Percentiles rank a stretch among this genome's conserved stretches.
Evolutionary conservation across 1,139 yeast genomes (phyloP).

Genomic region (Saccharomyces hybrid): DNA sequence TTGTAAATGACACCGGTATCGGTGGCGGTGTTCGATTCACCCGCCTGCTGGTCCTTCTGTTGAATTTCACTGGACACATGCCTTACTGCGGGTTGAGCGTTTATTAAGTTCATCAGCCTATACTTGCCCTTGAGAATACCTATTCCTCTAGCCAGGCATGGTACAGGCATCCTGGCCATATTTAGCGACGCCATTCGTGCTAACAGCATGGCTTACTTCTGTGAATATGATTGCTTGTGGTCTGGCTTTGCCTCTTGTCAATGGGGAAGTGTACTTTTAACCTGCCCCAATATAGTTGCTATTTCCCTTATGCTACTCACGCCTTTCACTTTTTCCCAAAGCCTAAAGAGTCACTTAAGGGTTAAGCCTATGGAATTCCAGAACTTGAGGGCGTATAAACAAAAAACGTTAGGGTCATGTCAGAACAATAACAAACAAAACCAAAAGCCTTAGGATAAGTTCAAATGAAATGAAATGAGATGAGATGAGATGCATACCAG

Average conservation of each 20-base stretch:
- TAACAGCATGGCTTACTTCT: neutral
- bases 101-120: neutral
- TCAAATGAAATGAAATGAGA: too few relatives aligned
- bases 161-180: neutral
- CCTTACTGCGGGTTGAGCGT: constrained; percentile 13
- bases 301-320: neutral
- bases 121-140: neutral
- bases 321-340: neutral
- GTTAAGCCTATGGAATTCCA: neutral
- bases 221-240: neutral
- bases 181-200: neutral
- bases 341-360: neutral
- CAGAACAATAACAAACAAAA: too few relatives aligned
- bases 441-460: too few relatives aligned
- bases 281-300: neutral
- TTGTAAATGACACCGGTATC: constrained; percentile 56
- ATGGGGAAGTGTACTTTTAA: neutral
- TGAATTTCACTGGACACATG: constrained; percentile 35
- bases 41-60: constrained; percentile 39
- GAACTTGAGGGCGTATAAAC: too few relatives aligned
- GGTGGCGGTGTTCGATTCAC: constrained; percentile 43
- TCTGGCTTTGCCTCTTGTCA: neutral
- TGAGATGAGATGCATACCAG: too few relatives aligned
- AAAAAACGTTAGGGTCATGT: too few relatives aligned
- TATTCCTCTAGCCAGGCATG: neutral